phyloP scores from a whole-genome alignment of 169 alveolate genomes.

The Besnoitia besnoiti region DNA sequence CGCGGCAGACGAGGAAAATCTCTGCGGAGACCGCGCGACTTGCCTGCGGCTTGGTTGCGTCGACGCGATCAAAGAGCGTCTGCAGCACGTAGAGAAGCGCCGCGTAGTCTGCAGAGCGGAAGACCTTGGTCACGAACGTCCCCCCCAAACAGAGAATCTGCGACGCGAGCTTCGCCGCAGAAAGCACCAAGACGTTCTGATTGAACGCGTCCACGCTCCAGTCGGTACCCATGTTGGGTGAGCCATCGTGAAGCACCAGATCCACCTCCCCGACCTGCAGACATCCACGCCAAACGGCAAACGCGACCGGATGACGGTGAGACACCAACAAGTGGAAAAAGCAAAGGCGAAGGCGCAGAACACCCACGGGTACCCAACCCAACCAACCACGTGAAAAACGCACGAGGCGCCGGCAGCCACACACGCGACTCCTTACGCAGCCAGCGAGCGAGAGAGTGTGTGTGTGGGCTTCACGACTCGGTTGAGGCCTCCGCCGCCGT shows the following conservation, averaged over 20 bases:
- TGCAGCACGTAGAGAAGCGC: slow-evolving; percentile 96
- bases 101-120: slow-evolving; percentile 96
- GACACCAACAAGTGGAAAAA: neutral
- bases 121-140: slow-evolving; percentile 90
- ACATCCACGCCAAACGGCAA: neutral
- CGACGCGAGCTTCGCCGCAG: slow-evolving; percentile 93
- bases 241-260: slow-evolving; percentile 99
- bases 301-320: slow-evolving; percentile 41
- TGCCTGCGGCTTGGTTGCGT: slow-evolving; percentile 98
- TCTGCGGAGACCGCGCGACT: slow-evolving; percentile 98
- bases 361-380: neutral
- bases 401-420: too few relatives aligned
- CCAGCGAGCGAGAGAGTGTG: too few relatives aligned
- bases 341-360: neutral
- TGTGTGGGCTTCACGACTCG: too few relatives aligned
- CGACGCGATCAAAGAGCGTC: slow-evolving; percentile 95
- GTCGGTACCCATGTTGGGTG: slow-evolving; percentile 99
- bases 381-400: neutral
- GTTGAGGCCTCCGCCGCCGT: too few relatives aligned
- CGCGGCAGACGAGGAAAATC: slow-evolving; percentile 95
- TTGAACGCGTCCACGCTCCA: slow-evolving; percentile 98
- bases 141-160: slow-evolving; percentile 85
- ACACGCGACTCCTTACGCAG: too few relatives aligned
- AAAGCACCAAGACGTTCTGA: slow-evolving; percentile 95
- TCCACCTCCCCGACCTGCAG: slow-evolving; percentile 93